Conservation (phyloP, 2,329 filamentous ascomycete genomes). For the Lasiodiplodia hormozganensis region DNA sequence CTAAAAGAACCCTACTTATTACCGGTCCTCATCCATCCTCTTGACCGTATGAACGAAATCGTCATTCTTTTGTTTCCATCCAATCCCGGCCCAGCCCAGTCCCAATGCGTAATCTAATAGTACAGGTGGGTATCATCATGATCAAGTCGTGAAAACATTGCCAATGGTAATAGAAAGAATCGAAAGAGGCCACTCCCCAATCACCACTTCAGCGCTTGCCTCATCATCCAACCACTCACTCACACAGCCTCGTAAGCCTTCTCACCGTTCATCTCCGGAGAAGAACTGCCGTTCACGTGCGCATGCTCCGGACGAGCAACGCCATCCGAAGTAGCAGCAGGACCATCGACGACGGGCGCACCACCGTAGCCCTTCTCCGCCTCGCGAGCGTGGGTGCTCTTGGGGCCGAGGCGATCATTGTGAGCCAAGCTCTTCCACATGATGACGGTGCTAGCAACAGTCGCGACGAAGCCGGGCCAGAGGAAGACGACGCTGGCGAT, state of each 20-base stretch:
- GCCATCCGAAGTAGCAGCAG: not conserved
- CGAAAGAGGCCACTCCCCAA: not conserved
- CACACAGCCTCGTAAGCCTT: not conserved
- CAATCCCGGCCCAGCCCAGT: not conserved
- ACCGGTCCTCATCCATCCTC: too few species aligned
- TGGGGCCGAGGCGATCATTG: constrained; percentile 48
- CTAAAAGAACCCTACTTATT: too few species aligned
- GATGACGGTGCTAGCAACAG: constrained; percentile 47
- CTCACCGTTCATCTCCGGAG: not conserved
- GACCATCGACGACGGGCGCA: not conserved
- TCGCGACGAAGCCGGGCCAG: constrained; percentile 60
- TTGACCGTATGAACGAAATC: too few species aligned
- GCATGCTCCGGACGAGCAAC: not conserved
- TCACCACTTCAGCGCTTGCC: too few species aligned
- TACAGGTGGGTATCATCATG: constrained; percentile 8
- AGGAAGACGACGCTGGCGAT: constrained; percentile 60
- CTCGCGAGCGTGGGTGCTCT: constrained; percentile 45
- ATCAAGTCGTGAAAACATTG: not conserved
- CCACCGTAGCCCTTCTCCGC: constrained; percentile 25
- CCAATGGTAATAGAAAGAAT: not conserved
- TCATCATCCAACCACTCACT: not conserved
- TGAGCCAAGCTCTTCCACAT: constrained; percentile 49
- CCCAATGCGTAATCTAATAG: not conserved
- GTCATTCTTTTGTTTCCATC: too few species aligned
- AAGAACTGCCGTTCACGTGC: not conserved